Evolutionary conservation across 164 flowering plant species (phyloP).

Genomic region (Dillenia suffruticosa): DNA sequence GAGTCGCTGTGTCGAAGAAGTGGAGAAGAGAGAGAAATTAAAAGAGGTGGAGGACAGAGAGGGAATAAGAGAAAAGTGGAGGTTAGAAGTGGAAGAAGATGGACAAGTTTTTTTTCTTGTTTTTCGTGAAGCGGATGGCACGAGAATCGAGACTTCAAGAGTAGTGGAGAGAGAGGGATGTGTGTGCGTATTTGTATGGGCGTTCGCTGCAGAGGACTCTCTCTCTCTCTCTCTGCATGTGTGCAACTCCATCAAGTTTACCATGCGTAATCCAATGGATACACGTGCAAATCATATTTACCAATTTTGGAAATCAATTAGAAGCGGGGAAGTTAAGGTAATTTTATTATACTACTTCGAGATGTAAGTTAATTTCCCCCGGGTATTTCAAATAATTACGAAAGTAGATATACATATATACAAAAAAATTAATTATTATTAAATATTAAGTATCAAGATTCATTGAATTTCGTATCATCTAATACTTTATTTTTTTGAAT

Average conservation of each 20-base stretch:
- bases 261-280: neutral
- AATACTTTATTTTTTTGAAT: too few species aligned
- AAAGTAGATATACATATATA: too few species aligned
- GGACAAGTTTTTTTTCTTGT: slow-evolving; percentile 19
- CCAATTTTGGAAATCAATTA: too few species aligned
- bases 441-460: too few species aligned
- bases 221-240: neutral
- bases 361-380: too few species aligned
- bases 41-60: neutral
- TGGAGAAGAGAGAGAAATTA: neutral
- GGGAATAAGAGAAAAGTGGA: slow-evolving; percentile 3
- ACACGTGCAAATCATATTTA: too few species aligned
- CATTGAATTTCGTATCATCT: too few species aligned
- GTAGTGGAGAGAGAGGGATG: neutral
- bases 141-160: slow-evolving; percentile 39
- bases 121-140: slow-evolving; percentile 44
- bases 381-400: too few species aligned
- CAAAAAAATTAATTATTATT: too few species aligned
- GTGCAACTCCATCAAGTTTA: neutral
- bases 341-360: too few species aligned
- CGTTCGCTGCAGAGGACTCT: neutral
- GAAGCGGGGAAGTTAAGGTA: too few species aligned
- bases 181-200: neutral
- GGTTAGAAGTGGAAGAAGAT: slow-evolving; percentile 17
- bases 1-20: neutral